phyloP scores from a whole-genome alignment of 2,329 filamentous ascomycete species.

The Sporothrix euskadiensis region DNA sequence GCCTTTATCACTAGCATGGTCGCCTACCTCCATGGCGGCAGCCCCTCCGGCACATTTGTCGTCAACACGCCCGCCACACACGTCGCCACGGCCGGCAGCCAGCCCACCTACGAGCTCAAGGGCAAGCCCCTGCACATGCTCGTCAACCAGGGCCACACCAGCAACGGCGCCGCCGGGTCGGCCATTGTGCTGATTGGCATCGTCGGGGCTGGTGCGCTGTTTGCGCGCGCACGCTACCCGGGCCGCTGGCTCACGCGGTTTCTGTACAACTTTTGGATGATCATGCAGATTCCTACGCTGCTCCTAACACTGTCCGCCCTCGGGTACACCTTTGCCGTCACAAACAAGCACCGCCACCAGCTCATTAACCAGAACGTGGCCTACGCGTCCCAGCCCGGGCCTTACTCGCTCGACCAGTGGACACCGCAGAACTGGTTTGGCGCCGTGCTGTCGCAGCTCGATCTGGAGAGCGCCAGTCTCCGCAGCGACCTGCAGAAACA shows the following conservation, averaged over 20 bases:
- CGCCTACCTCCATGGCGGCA: constrained; percentile 40
- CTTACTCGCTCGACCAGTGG: constrained; percentile 41
- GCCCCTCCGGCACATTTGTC: constrained; percentile 36
- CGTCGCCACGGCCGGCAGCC: neutral
- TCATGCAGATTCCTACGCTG: constrained; percentile 40
- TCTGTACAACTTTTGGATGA: constrained; percentile 42
- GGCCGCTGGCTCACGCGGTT: neutral
- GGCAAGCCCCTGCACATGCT: constrained; percentile 41
- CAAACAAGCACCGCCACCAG: constrained; percentile 38
- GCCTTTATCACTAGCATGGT: constrained; percentile 44
- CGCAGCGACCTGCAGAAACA: constrained; percentile 36
- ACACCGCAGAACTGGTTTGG: constrained; percentile 46
- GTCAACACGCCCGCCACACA: constrained; percentile 33
- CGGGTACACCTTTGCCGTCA: constrained; percentile 42
- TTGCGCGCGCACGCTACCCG: constrained; percentile 19
- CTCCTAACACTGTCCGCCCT: constrained; percentile 43
- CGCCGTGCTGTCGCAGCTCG: constrained; percentile 38
- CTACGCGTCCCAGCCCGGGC: constrained; percentile 29
- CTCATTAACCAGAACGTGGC: constrained; percentile 39
- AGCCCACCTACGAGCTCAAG: constrained; percentile 35
- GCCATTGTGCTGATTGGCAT: constrained; percentile 41
- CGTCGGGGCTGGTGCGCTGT: constrained; percentile 40
- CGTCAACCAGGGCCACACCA: constrained; percentile 46
- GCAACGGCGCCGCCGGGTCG: constrained; percentile 45
- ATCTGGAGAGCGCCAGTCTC: constrained; percentile 35